phyloP scores from a whole-genome alignment of 2,329 filamentous ascomycete genomes.

The Paraphaeosphaeria sporulosa region DNA sequence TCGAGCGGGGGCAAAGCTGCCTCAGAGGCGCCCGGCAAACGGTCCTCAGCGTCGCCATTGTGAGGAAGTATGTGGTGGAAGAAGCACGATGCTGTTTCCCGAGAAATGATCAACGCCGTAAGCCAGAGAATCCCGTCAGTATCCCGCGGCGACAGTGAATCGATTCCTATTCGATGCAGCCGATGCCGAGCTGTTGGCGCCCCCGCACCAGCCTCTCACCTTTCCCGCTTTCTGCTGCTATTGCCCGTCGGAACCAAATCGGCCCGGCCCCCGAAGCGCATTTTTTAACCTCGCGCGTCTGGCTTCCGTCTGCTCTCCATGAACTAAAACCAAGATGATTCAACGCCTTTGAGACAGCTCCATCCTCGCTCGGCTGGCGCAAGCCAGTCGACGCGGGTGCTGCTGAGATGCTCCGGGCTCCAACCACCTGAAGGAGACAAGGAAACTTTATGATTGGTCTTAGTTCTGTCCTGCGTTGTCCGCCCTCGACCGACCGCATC shows the following conservation, averaged over 20 bases:
- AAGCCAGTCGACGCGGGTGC: slow-evolving; percentile 57
- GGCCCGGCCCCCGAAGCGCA: slow-evolving; percentile 22
- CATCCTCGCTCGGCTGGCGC: slow-evolving; percentile 62
- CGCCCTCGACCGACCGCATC: background rate
- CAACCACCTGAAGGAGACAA: slow-evolving; percentile 57
- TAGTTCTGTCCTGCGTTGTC: slow-evolving; percentile 40
- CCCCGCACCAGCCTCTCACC: slow-evolving; percentile 16
- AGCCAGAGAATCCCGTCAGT: slow-evolving; percentile 3
- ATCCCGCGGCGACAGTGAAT: slow-evolving; percentile 27
- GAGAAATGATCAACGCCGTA: slow-evolving; percentile 1
- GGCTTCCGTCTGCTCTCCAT: slow-evolving; percentile 54
- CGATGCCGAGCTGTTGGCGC: slow-evolving; percentile 1
- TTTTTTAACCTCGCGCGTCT: slow-evolving; percentile 22
- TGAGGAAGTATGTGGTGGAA: slow-evolving; percentile 36
- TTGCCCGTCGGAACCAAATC: slow-evolving; percentile 22
- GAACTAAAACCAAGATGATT: slow-evolving; percentile 85
- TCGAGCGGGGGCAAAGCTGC: slow-evolving; percentile 39
- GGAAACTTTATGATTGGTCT: slow-evolving; percentile 55
- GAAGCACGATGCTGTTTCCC: slow-evolving; percentile 22
- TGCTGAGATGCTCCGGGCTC: slow-evolving; percentile 58
- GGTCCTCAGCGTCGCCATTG: slow-evolving; percentile 53
- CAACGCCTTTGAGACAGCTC: slow-evolving; percentile 66
- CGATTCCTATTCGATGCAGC: slow-evolving; percentile 14
- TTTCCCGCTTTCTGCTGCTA: slow-evolving; percentile 10
- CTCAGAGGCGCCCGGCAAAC: slow-evolving; percentile 50